Percentiles rank a stretch among this genome's conserved stretches.
Conservation (phyloP, 1,284 basidiomycete genomes). For the Calocybe gambosa region DNA sequence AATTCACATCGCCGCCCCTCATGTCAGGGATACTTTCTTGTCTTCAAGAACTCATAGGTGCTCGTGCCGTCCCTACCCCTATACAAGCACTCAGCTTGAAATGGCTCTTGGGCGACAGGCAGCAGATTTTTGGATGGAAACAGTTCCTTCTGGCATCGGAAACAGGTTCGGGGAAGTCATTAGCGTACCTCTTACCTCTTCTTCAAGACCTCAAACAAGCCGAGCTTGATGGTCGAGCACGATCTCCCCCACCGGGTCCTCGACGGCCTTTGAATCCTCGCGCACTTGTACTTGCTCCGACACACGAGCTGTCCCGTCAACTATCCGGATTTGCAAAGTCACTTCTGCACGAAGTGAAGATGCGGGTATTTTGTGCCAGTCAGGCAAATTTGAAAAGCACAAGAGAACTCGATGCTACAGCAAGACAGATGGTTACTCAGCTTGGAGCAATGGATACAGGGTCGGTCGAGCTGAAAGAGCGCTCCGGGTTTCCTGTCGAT, state of each 20-base stretch:
- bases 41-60: constrained; percentile 51
- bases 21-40: constrained; percentile 54
- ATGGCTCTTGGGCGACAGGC: constrained; percentile 28
- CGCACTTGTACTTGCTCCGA: constrained; percentile 77
- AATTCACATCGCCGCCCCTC: constrained; percentile 63
- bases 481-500: constrained; percentile 45
- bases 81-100: constrained; percentile 72
- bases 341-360: constrained; percentile 68
- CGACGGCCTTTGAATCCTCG: constrained; percentile 50
- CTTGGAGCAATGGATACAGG: constrained; percentile 17
- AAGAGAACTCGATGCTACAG: constrained; percentile 29
- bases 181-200: constrained; percentile 83
- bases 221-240: constrained; percentile 28
- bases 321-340: constrained; percentile 68
- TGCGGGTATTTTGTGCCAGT: constrained; percentile 69
- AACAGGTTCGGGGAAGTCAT: constrained; percentile 85
- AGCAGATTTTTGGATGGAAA: constrained; percentile 28
- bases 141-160: constrained; percentile 77
- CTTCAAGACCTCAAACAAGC: constrained; percentile 70
- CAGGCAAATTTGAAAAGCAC: constrained; percentile 46
- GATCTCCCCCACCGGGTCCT: constrained; percentile 11
- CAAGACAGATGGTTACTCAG: constrained; percentile 44
- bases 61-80: constrained; percentile 52
- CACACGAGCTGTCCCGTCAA: constrained; percentile 83
- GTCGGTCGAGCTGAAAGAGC: constrained; percentile 25